phyloP scores from a whole-genome alignment of 352 stramenopile genomes.

The Phytophthora syringae region DNA sequence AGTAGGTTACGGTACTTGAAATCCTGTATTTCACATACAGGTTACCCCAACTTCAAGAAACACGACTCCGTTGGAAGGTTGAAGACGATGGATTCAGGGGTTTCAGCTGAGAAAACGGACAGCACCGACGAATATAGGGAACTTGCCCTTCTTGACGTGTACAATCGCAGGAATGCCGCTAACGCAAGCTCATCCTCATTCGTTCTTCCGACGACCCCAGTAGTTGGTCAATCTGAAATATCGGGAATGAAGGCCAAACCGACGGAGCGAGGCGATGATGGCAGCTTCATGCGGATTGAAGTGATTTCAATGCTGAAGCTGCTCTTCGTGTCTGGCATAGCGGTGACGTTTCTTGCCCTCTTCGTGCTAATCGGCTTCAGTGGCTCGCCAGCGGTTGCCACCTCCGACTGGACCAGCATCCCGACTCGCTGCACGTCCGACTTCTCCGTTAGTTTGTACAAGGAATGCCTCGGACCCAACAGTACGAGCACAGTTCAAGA shows the following conservation, averaged over 20 bases:
- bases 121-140: background rate
- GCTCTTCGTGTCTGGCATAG: constrained; percentile 30
- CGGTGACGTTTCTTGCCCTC: constrained; percentile 42
- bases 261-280: constrained; percentile 27
- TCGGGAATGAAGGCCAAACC: constrained; percentile 40
- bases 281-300: constrained; percentile 72
- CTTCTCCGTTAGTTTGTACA: constrained; percentile 49
- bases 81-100: too few species aligned
- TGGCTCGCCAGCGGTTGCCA: constrained; percentile 43
- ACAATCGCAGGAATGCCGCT: constrained; percentile 2
- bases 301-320: constrained; percentile 70
- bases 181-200: constrained; percentile 6
- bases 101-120: constrained; percentile 18
- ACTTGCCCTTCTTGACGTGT: background rate
- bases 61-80: too few species aligned
- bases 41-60: too few species aligned
- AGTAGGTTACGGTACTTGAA: too few species aligned
- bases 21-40: too few species aligned
- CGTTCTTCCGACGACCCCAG: constrained; percentile 8
- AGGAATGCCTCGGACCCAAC: constrained; percentile 37
- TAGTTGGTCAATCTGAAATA: too few species aligned
- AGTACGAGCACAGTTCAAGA: constrained; percentile 19
- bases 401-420: constrained; percentile 59
- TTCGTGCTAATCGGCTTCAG: constrained; percentile 58
- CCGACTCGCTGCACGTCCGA: constrained; percentile 57